These are phyloP conservation scores for Echium plantagineum DNA, from an alignment of 257 asterid species.

Conservation along the genomic window DNA sequence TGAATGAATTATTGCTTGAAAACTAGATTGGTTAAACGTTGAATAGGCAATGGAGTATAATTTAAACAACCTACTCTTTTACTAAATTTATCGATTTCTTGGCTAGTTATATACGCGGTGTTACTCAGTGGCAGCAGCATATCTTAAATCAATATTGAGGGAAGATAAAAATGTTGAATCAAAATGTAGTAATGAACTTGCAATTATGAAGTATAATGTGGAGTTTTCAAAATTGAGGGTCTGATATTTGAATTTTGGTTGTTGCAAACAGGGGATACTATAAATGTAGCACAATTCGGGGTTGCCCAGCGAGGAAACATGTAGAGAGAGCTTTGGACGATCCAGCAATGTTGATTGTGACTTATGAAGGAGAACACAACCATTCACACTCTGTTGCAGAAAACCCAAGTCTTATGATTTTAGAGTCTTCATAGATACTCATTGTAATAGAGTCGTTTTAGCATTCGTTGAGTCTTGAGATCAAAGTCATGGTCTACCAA, in stretches of 20 bases:
- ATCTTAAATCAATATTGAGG: too few species aligned
- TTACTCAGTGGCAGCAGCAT: too few species aligned
- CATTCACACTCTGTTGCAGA: slow-evolving; percentile 44
- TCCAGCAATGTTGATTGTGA: slow-evolving; percentile 75
- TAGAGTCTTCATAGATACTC: slow-evolving; percentile 56
- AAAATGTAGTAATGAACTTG: too few species aligned
- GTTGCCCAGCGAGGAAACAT: slow-evolving; percentile 91
- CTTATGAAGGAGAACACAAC: slow-evolving; percentile 88
- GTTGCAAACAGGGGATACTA: slow-evolving; percentile 63
- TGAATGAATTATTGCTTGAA: too few species aligned
- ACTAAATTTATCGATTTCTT: too few species aligned
- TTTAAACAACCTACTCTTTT: too few species aligned
- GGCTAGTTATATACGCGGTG: too few species aligned
- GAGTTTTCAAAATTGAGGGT: background rate
- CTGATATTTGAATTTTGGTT: background rate
- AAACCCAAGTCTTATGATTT: slow-evolving; percentile 40
- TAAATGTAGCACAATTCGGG: slow-evolving; percentile 90
- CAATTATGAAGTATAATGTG: too few species aligned
- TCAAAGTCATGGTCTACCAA: background rate
- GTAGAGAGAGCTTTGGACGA: slow-evolving; percentile 83
- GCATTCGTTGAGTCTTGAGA: background rate
- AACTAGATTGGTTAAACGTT: background rate
- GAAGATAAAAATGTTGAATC: too few species aligned
- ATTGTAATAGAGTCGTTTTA: background rate
- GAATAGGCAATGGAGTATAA: too few species aligned